Evolutionary conservation across 1,284 basidiomycete genomes (phyloP), one percentile per base, ranked within the genome.

Genomic region (Ganoderma meredithae): DNA sequence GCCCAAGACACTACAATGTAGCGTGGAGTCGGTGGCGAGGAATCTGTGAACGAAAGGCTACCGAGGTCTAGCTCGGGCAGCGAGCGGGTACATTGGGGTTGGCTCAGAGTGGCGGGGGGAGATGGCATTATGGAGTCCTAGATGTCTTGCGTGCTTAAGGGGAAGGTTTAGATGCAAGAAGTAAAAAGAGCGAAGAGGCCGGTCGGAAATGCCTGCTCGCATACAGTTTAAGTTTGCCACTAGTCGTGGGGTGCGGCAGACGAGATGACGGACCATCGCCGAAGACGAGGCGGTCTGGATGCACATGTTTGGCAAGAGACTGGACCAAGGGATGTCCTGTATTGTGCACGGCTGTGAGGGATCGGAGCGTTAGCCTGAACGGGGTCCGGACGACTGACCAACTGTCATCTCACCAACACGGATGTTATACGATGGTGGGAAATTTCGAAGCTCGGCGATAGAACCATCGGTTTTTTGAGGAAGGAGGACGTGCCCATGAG

Each of bases 381-480:
- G 58, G 19, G 31, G 33, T n/a, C n/a, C 58, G 39, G 58, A 40
- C 22, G 56, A 36, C 36, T 59, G 56, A 59, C 27, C 31, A 58
- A 58, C 55, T 58, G 55, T 39, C 55, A 58, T 33, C 31, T 60
- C 58, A 41, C 36, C 22, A 60, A 41, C 58, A 60, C 58, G 58
- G 58, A 60, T 60, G 58, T 60, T 60, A 41, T 58, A 40, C n/a
- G 36, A 41, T 40, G 36, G 58, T 60, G 58, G 58, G 58, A 60
- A 60, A 3, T 33, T 31, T 31, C 9, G 58, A 60, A 60, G 58
- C 5, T 41, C 58, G 58, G 58, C 58, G 58, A 60, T 25, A 60
- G 8, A 60, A 60, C 58, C 22, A 40, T 60, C 58, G 58, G 58
- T 27, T 33, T 36, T 22, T 56, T 19, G 55, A 58, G 39, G 39